These are phyloP conservation scores for Terfezia boudieri DNA, from an alignment of 495 filamentous ascomycete genomes.

Conservation along the genomic window DNA sequence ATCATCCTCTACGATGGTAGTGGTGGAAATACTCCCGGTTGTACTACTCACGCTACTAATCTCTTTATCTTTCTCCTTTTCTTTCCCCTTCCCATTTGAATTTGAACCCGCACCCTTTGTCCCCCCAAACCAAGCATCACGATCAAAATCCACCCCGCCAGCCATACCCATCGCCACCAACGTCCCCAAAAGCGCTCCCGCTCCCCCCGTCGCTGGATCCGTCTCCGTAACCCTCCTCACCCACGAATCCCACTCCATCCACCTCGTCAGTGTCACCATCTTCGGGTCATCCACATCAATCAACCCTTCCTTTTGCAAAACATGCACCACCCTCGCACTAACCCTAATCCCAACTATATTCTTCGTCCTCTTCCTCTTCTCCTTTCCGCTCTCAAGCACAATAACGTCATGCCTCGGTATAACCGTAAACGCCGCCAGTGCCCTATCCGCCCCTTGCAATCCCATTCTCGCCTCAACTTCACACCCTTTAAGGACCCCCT, in stretches of 20 bases:
- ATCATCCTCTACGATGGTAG: too few species aligned
- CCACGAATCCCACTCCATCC: slow-evolving; percentile 58
- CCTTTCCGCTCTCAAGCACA: slow-evolving; percentile 41
- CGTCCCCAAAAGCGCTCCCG: slow-evolving; percentile 32
- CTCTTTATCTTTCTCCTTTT: neutral
- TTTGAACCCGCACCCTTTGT: neutral
- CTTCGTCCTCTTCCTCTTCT: slow-evolving; percentile 42
- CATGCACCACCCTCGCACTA: slow-evolving; percentile 41
- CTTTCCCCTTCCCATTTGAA: neutral
- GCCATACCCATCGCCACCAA: slow-evolving; percentile 22
- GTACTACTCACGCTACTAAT: too few species aligned
- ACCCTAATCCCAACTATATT: slow-evolving; percentile 35
- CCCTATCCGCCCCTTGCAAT: neutral
- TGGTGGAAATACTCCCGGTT: too few species aligned
- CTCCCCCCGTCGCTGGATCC: slow-evolving; percentile 44
- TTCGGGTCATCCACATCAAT: slow-evolving; percentile 33
- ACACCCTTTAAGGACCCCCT: neutral
- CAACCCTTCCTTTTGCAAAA: slow-evolving; percentile 34
- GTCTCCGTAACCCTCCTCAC: slow-evolving; percentile 35
- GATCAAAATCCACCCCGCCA: neutral
- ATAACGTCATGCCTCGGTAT: slow-evolving; percentile 23
- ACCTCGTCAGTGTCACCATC: slow-evolving; percentile 34
- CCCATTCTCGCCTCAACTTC: neutral
- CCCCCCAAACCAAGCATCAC: neutral
- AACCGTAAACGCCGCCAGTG: neutral